Evolutionary conservation across 495 filamentous ascomycete genomes (phyloP).

Genomic region (Copromyces sp.): DNA sequence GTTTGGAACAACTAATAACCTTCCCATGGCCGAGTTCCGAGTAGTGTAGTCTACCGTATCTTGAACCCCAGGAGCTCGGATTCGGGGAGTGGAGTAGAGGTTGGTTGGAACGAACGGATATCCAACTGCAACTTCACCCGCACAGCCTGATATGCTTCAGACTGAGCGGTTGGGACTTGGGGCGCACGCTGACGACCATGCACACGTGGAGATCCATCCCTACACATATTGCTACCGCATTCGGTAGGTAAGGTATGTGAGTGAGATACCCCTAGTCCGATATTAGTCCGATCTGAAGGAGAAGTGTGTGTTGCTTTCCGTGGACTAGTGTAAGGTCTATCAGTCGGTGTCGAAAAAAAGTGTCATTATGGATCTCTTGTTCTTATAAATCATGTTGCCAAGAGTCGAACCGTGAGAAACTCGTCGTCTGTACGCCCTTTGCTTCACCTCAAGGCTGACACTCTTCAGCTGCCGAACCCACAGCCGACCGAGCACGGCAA

Average conservation of each 20-base stretch:
- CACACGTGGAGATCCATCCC: neutral
- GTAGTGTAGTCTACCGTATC: neutral
- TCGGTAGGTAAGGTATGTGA: neutral
- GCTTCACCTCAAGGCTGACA: neutral
- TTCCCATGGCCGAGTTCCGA: neutral
- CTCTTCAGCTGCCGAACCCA: neutral
- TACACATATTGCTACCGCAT: neutral
- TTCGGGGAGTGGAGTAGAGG: neutral
- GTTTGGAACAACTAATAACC: neutral
- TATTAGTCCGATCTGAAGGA: neutral
- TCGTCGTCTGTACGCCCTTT: neutral
- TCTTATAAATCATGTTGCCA: neutral
- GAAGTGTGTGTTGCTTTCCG: neutral
- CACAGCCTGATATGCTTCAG: neutral
- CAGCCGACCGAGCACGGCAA: neutral
- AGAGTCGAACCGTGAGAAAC: neutral
- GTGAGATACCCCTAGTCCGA: neutral
- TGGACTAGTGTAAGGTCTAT: neutral
- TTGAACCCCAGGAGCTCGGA: neutral
- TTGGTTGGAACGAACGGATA: neutral
- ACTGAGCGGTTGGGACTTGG: neutral
- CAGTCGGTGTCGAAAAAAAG: neutral
- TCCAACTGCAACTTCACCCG: neutral
- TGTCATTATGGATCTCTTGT: neutral
- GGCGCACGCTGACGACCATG: neutral